Evolutionary conservation across 805 yeast genomes (phyloP).

Genomic region (Pichia gijzeniarum): DNA sequence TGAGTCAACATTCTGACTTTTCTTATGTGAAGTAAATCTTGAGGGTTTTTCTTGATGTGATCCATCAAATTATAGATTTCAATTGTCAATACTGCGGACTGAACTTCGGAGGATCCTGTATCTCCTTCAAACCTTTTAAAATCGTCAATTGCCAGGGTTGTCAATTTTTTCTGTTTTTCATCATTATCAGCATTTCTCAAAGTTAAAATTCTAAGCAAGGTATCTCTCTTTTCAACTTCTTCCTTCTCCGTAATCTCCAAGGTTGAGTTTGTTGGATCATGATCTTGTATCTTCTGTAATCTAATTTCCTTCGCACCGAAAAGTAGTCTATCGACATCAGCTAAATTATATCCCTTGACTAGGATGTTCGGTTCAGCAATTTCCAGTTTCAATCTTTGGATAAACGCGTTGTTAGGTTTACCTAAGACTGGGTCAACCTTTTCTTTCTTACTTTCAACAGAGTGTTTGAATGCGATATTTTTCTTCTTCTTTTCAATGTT

Average conservation of each 20-base stretch:
- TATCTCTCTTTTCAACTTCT: slow-evolving; percentile 58
- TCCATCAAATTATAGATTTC: slow-evolving; percentile 70
- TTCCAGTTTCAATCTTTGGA: slow-evolving; percentile 60
- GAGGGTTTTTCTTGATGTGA: slow-evolving; percentile 62
- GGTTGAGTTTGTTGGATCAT: slow-evolving; percentile 15
- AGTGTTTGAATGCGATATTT: slow-evolving; percentile 24
- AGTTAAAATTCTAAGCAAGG: slow-evolving; percentile 62
- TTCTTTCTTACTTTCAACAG: slow-evolving; percentile 21
- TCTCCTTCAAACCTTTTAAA: slow-evolving; percentile 83
- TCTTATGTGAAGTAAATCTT: slow-evolving; percentile 68
- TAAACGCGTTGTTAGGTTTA: slow-evolving; percentile 54
- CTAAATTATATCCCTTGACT: slow-evolving; percentile 50
- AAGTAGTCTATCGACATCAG: slow-evolving; percentile 68
- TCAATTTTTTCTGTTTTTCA: slow-evolving; percentile 54
- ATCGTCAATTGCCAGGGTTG: slow-evolving; percentile 64
- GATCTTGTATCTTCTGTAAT: slow-evolving; percentile 28
- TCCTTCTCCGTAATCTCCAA: slow-evolving; percentile 24
- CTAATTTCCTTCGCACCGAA: slow-evolving; percentile 71
- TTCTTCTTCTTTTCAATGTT: slow-evolving; percentile 23
- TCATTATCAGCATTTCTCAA: slow-evolving; percentile 61
- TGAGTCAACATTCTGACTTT: slow-evolving; percentile 78
- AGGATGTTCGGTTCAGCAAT: slow-evolving; percentile 59
- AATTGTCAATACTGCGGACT: slow-evolving; percentile 85
- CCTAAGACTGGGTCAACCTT: slow-evolving; percentile 85
- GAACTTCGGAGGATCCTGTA: slow-evolving; percentile 93